Evolutionary conservation across 208 protist species (phyloP).

Genomic region (Sergeia podlipaevii): DNA sequence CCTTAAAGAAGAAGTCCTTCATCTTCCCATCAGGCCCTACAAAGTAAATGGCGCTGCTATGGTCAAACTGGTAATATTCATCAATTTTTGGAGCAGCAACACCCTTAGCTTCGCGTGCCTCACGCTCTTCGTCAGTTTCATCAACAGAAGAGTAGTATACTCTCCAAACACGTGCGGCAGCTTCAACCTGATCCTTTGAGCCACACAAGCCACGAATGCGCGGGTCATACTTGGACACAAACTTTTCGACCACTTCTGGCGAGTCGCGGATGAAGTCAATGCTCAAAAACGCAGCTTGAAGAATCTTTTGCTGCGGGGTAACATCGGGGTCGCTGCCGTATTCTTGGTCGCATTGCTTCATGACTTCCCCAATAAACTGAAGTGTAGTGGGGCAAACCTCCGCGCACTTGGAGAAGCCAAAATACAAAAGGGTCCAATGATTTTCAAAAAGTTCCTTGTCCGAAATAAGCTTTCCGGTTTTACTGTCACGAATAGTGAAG

Average conservation of each 20-base stretch:
- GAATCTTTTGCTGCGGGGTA: slow-evolving; percentile 26
- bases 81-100: slow-evolving; percentile 48
- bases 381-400: slow-evolving; percentile 80
- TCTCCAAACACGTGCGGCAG: slow-evolving; percentile 55
- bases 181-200: slow-evolving; percentile 37
- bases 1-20: slow-evolving; percentile 87
- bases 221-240: slow-evolving; percentile 57
- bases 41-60: slow-evolving; percentile 84
- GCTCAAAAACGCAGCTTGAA: slow-evolving; percentile 78
- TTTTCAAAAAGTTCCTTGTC: slow-evolving; percentile 64
- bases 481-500: slow-evolving; percentile 53
- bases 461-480: slow-evolving; percentile 57
- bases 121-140: slow-evolving; percentile 72
- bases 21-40: slow-evolving; percentile 84
- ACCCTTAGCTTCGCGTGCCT: slow-evolving; percentile 49
- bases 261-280: slow-evolving; percentile 78
- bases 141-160: slow-evolving; percentile 85
- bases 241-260: slow-evolving; percentile 56
- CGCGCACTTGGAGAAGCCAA: slow-evolving; percentile 87
- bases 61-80: slow-evolving; percentile 85
- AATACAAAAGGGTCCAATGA: slow-evolving; percentile 83
- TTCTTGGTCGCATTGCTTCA: slow-evolving; percentile 40
- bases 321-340: slow-evolving; percentile 23
- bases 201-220: slow-evolving; percentile 65
- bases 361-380: slow-evolving; percentile 58